phyloP scores from a whole-genome alignment of 345 rosid genomes.

The sweet orange (Citrus sinensis) region DVS_A1.0 CM039168.1:1409001-1409500 shows the following conservation, averaged over 20 bases:
- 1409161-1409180: not conserved
- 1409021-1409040: constrained; percentile 92
- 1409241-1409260: not conserved
- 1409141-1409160: not conserved
- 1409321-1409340: not conserved
- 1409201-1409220: not conserved
- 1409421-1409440: accelerated
- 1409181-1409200: not conserved
- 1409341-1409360: too few species aligned
- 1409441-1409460: too few species aligned
- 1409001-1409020: constrained; percentile 83
- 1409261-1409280: not conserved
- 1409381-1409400: accelerated
- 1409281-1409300: not conserved
- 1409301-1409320: not conserved
- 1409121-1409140: not conserved
- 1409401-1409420: accelerated
- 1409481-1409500: too few species aligned
- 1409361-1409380: too few species aligned
- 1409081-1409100: constrained; percentile 34
- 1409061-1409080: constrained; percentile 56
- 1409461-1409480: too few species aligned
- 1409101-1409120: not conserved
- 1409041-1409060: constrained; percentile 74
- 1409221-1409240: not conserved